Percentiles rank a stretch among this genome's conserved stretches.
Evolutionary conservation across 805 yeast species (phyloP).

Genomic region (Ogataea nitratoaversa): DNA sequence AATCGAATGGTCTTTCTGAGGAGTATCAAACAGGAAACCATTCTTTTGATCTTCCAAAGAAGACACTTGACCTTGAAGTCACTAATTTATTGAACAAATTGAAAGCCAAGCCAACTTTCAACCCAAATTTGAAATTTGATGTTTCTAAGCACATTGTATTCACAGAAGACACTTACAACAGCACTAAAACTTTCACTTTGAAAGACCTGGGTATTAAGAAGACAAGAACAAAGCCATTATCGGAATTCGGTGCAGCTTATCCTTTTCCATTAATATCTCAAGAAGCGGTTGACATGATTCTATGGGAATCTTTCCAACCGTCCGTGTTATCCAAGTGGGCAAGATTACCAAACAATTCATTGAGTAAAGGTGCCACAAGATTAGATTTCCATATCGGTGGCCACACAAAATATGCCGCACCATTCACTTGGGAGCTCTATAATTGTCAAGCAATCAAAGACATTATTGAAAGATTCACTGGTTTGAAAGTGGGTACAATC

Average conservation of each 20-base stretch:
- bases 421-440: slow-evolving; percentile 49
- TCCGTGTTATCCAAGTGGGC: slow-evolving; percentile 39
- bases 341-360: slow-evolving; percentile 29
- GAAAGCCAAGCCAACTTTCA: slow-evolving; percentile 22
- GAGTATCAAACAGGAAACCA: slow-evolving; percentile 16
- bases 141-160: slow-evolving; percentile 33
- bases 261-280: slow-evolving; percentile 57
- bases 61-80: slow-evolving; percentile 22
- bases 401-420: slow-evolving; percentile 34
- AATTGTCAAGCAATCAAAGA: slow-evolving; percentile 45
- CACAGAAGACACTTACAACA: slow-evolving; percentile 32
- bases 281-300: slow-evolving; percentile 53
- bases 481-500: slow-evolving; percentile 40
- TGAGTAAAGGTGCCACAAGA: slow-evolving; percentile 28
- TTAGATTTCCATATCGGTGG: slow-evolving; percentile 47
- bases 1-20: slow-evolving; percentile 15
- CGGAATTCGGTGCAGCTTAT: slow-evolving; percentile 43
- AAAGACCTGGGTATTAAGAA: slow-evolving; percentile 32
- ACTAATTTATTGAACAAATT: slow-evolving; percentile 12
- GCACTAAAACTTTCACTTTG: slow-evolving; percentile 34
- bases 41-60: slow-evolving; percentile 19
- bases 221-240: slow-evolving; percentile 28
- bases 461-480: slow-evolving; percentile 45
- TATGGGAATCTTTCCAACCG: slow-evolving; percentile 45
- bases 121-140: slow-evolving; percentile 33